Base-by-base conservation (phyloP, 441 rosid species). In the Euphorbia celastroides region DNA sequence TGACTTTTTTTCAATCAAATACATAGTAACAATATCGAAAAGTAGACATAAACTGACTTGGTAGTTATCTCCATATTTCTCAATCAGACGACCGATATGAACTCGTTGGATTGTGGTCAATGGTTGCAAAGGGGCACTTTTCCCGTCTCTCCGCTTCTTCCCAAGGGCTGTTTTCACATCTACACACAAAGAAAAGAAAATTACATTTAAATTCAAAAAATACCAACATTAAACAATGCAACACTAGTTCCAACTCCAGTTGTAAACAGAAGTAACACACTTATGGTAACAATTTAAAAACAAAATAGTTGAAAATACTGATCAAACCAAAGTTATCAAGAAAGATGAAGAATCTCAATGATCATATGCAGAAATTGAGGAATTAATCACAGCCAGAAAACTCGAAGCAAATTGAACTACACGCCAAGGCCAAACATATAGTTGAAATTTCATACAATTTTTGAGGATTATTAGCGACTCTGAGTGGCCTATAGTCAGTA, bases 101-200 rank as follows among this genome's bases (percentile, higher is more conserved):
- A 72, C 70, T 1, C 97, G 92, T 69, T 91, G 99, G 78, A 86
- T 86, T 4, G 79, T 77, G 14, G 96, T 94, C 77, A 94, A 81
- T 0, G 97, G 97, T 73, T 88, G 90, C 67, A 76, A 71, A 69
- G 88, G 85, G 3, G 91, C 90, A 57, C 79, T 72, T 74, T 88
- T 80, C 17, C 99, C 97, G 72, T 94, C 97, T 72, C 76, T 89
- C 55, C 96, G 75, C 72, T 88, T 88, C 84, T 91, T 94, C 65
- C 97, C 96, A 31, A 94, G 77, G 16, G 92, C 96, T 11, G 87
- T 78, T 83, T 89, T 91, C 71, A 93, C 79, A 82, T 93, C 99
- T 93, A 50, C 65, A 61, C 69, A 76, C n/a, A 11, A n/a, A 46
- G 26, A 25, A 25, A 62, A 27, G 19, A 57, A 27, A 27, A 6